Conservation (phyloP, 768 basidiomycete species). For the Podaxis rugospora region DNA sequence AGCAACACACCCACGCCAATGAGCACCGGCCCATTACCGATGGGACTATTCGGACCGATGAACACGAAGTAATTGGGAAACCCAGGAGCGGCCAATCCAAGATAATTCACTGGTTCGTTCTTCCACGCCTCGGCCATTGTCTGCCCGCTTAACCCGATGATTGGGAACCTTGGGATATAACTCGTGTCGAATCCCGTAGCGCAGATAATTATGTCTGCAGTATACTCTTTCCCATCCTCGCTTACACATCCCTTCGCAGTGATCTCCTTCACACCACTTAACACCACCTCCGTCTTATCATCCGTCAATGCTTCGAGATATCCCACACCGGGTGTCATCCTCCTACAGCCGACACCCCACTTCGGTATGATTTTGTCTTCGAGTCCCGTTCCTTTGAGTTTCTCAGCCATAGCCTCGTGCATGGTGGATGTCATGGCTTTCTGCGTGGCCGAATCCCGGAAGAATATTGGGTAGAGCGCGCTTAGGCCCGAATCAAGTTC, state of each 20-base stretch:
- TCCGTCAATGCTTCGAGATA: conserved; percentile 28
- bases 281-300: conserved; percentile 28
- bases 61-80: conserved; percentile 32
- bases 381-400: conserved; percentile 36
- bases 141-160: conserved; percentile 23
- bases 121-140: conserved; percentile 28
- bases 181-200: conserved; percentile 35
- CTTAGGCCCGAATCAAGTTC: conserved; percentile 36
- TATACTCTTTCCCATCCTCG: conserved; percentile 24
- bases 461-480: conserved; percentile 23
- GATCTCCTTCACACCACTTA: conserved; percentile 23
- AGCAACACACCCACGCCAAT: conserved; percentile 22
- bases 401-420: conserved; percentile 34
- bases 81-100: conserved; percentile 26
- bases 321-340: conserved; percentile 29
- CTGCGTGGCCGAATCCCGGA: conserved; percentile 31
- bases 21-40: conserved; percentile 30
- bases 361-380: conserved; percentile 32
- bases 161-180: conserved; percentile 28
- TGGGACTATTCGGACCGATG: conserved; percentile 29
- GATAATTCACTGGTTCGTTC: conserved; percentile 25
- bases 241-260: conserved; percentile 24
- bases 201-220: conserved; percentile 32
- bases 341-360: conserved; percentile 30
- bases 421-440: conserved; percentile 20